Evolutionary conservation across 768 basidiomycete species (phyloP).

Genomic region (Panaeolus papilionaceus): DNA sequence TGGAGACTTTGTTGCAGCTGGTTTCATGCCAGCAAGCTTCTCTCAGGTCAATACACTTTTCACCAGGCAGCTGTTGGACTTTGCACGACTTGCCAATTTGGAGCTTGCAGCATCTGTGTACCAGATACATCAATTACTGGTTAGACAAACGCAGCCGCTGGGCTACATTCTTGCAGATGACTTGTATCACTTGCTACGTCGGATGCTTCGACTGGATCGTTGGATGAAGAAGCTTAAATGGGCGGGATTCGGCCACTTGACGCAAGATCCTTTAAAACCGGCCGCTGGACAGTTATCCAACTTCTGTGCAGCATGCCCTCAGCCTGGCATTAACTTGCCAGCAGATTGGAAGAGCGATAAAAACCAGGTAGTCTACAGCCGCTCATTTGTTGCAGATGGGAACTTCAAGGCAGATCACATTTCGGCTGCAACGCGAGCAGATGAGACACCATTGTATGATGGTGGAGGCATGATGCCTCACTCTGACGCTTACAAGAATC

Average conservation of each 20-base stretch:
- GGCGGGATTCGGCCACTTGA: slow-evolving; percentile 20
- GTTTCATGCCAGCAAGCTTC: slow-evolving; percentile 26
- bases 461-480: slow-evolving; percentile 35
- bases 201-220: slow-evolving; percentile 5
- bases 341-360: slow-evolving; percentile 22
- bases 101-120: slow-evolving; percentile 29
- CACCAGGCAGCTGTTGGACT: slow-evolving; percentile 23
- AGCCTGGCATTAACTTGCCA: slow-evolving; percentile 30
- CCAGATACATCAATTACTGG: slow-evolving; percentile 26
- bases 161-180: slow-evolving; percentile 23
- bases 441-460: slow-evolving; percentile 31
- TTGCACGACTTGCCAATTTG: slow-evolving; percentile 22
- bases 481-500: slow-evolving; percentile 25
- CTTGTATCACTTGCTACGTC: slow-evolving; percentile 24
- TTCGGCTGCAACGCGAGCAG: slow-evolving; percentile 21
- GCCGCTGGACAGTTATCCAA: slow-evolving; percentile 21
- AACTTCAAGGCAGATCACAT: slow-evolving; percentile 33
- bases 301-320: slow-evolving; percentile 31
- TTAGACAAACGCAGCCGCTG: slow-evolving; percentile 23
- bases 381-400: slow-evolving; percentile 1
- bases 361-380: slow-evolving; percentile 7
- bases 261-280: background rate
- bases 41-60: slow-evolving; percentile 23
- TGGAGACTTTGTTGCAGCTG: slow-evolving; percentile 18
- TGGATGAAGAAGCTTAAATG: slow-evolving; percentile 24